Base-by-base conservation (phyloP, 176 grass and related monocot species). In the Echinochloa phyllopogon region DNA sequence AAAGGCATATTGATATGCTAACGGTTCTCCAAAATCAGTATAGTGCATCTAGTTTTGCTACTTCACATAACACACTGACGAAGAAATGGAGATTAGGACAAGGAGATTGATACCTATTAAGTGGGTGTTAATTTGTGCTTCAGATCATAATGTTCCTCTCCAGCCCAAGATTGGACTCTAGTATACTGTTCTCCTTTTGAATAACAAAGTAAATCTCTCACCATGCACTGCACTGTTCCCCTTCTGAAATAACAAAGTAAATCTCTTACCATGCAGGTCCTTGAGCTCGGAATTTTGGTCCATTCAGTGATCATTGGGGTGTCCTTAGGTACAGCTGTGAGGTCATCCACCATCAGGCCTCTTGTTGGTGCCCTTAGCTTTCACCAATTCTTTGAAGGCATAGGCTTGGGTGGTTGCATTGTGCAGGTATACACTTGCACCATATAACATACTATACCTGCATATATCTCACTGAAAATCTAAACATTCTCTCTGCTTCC, bases 381-480 rank as follows among this genome's bases (percentile, higher is more conserved):
- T 89, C 96, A 98, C 81, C 96, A 98, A 68, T 98, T 98, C 90
- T 98, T 98, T 72, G 96, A 98, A 95, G 96, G 96, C 25, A 84
- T 98, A 65, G 96, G 96, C 18, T 88, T 98, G 62, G 96, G 96
- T 74, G 89, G 96, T 58, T 98, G 83, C 81, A 98, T 98, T 74
- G 89, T 98, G 59, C 96, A 98, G 96, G 96, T 94, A 87, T 41
- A 55, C 67, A 2, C 47, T 47, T 72, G 27, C 40, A 63, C 51
- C 47, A 55, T 16, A 75, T 16, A 75, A 61, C 50, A 12, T 41
- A 59, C 10, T 14, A 80, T 75, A 66, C 27, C 18, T 61, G 21
- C 60, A 82, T 82, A 44, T 44, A 70, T n/a, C 87, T 75, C 50
- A 66, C 7, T 41, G 39, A 59, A 82, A 75, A 79, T 56, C 51